phyloP scores from a whole-genome alignment of 2,329 filamentous ascomycete species.

The Xylariaceae sp. region DNA sequence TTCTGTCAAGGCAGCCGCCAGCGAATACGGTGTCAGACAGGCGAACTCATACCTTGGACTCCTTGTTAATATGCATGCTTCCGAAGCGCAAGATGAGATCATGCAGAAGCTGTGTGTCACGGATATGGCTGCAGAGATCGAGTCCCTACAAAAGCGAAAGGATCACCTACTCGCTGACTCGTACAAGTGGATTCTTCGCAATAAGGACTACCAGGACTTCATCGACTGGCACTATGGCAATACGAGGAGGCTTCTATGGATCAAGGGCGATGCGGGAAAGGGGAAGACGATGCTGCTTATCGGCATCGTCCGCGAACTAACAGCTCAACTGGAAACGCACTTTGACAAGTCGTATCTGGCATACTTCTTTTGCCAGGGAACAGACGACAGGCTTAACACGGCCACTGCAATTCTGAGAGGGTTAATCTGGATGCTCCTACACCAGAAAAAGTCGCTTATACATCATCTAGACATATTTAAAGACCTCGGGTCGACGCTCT shows the following conservation, averaged over 20 bases:
- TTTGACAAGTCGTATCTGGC: no score
- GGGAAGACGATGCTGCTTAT: conserved; percentile 18
- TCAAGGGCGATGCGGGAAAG: conserved; percentile 9
- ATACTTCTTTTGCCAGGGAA: conserved; percentile 15
- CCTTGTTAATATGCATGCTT: no score
- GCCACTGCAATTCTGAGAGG: conserved; percentile 11
- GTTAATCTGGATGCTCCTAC: conserved; percentile 9
- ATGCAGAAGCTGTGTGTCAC: no score
- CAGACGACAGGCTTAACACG: background rate
- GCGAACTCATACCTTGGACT: no score
- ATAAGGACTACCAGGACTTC: background rate
- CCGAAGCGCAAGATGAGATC: no score
- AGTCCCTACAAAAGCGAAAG: no score
- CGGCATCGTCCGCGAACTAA: conserved; percentile 6
- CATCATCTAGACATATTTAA: conserved; percentile 2
- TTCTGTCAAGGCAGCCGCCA: no score
- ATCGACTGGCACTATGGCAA: background rate
- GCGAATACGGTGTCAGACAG: no score
- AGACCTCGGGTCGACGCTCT: background rate
- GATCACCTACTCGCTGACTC: conserved; percentile 5
- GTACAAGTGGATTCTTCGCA: conserved; percentile 9
- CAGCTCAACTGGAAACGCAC: background rate
- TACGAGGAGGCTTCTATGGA: background rate
- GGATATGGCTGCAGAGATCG: no score
- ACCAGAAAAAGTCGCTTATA: conserved; percentile 11